phyloP scores from a whole-genome alignment of 1,284 basidiomycete species.

The Uromyces viciae-fabae region DNA sequence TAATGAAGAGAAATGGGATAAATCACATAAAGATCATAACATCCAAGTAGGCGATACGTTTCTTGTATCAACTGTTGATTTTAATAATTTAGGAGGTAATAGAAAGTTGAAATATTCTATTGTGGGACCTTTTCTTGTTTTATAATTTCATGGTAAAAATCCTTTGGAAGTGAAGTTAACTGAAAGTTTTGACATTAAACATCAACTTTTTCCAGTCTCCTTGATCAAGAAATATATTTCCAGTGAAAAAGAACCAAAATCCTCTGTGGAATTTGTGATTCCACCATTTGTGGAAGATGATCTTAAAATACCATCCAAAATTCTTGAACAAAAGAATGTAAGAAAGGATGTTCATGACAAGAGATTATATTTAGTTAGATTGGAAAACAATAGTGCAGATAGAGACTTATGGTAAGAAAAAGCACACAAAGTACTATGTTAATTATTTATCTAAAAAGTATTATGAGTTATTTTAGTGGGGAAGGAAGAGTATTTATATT shows the following conservation, averaged over 20 bases:
- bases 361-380: too few relatives aligned
- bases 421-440: too few relatives aligned
- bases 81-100: background rate
- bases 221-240: background rate
- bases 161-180: background rate
- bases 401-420: too few relatives aligned
- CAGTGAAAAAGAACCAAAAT: background rate
- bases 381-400: too few relatives aligned
- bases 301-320: too few relatives aligned
- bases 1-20: conserved; percentile 1
- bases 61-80: background rate
- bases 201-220: background rate
- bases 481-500: too few relatives aligned
- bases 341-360: too few relatives aligned
- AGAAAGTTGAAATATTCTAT: background rate
- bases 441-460: too few relatives aligned
- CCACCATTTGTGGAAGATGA: too few relatives aligned
- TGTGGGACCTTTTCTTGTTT: background rate
- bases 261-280: too few relatives aligned
- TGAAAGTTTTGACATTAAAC: background rate
- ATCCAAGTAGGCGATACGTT: background rate
- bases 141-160: background rate
- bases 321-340: too few relatives aligned
- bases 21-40: background rate
- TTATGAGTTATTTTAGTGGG: too few relatives aligned